A percentile compares a stretch with the other conserved stretches of the same genome.
Conservation (phyloP, 2,329 filamentous ascomycete species). For the Sporothrix luriei region DNA sequence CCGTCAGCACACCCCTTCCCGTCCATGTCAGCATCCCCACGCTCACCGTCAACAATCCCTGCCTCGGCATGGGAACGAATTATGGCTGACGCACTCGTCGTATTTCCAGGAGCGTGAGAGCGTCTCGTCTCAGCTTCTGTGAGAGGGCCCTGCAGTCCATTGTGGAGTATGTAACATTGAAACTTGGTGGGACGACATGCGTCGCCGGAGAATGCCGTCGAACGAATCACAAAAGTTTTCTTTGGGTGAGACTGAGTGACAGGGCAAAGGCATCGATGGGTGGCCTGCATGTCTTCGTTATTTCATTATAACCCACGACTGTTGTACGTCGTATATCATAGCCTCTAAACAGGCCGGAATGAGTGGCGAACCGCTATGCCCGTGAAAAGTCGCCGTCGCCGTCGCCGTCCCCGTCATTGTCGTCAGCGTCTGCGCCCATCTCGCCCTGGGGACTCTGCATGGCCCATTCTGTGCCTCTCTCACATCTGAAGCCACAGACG, state of each 20-base stretch:
- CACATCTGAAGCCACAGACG: neutral
- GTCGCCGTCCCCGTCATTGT: neutral
- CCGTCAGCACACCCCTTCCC: neutral
- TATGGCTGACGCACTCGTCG: slow-evolving; percentile 16
- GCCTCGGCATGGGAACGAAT: slow-evolving; percentile 17
- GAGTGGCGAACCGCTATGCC: too few species aligned
- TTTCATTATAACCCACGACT: too few species aligned
- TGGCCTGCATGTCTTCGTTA: too few species aligned
- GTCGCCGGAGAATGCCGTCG: neutral
- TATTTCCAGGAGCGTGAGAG: neutral
- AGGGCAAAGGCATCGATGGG: too few species aligned
- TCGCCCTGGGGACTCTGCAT: neutral
- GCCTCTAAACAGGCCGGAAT: too few species aligned
- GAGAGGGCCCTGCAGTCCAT: too few species aligned
- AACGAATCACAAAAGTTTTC: neutral
- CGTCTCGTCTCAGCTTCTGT: slow-evolving; percentile 21
- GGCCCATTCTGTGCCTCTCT: neutral
- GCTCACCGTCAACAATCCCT: slow-evolving; percentile 7
- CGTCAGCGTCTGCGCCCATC: neutral
- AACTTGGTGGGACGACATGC: neutral
- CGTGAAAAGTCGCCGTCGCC: neutral
- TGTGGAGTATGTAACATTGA: neutral
- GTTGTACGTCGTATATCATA: too few species aligned
- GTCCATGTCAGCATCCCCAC: slow-evolving; percentile 5
- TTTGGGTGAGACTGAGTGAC: too few species aligned